Base-by-base conservation (phyloP, 441 rosid species). In the Mallotus japonicus region DNA sequence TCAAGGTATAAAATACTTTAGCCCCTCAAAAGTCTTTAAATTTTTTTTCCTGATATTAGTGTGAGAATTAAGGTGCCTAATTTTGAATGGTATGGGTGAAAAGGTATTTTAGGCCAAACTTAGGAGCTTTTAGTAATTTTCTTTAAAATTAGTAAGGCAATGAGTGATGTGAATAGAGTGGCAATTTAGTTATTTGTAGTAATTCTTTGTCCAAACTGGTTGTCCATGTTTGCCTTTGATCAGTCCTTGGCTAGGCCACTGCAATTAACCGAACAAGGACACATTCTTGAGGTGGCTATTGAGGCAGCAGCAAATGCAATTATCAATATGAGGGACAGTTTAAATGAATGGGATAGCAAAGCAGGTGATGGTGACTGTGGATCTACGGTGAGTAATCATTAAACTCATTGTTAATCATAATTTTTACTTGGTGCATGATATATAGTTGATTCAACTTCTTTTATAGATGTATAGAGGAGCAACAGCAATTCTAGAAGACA, bases 281-380 rank as follows among this genome's bases (percentile, higher is more conserved):
- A 32, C 55, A 64, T 83, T 75, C 89, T 95, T 68, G 97, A 95
- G 86, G 80, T 80, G 24, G 96, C 97, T 85, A 90, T 95, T 74
- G 91, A 90, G 80, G 96, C 96, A 72, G 98, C 97, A 72, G 86
- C 89, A 56, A 88, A 85, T 77, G 98, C 90, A 60, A 62, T 90
- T 58, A 82, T 88, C 20, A 75, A 76, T 76, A 81, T 93, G 42
- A 88, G 76, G 80, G 98, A 91, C 61, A 80, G 79, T 78, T 83
- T 95, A 83, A 93, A 95, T 77, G 97, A 91, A 73, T 93, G 98
- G 98, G 99, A 95, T 80, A 76, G 93, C 84, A 91, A 81, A 87
- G 98, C 89, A 14, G 99, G 99, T 58, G 99, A 95, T 82, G 98
- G 95, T 40, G 99, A 95, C 73, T 95, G 99, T 80, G 99, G 99